Evolutionary conservation across 2,329 filamentous ascomycete genomes (phyloP), one percentile per base, ranked within the genome.

Genomic region (Trichoderma endophyticum): DNA sequence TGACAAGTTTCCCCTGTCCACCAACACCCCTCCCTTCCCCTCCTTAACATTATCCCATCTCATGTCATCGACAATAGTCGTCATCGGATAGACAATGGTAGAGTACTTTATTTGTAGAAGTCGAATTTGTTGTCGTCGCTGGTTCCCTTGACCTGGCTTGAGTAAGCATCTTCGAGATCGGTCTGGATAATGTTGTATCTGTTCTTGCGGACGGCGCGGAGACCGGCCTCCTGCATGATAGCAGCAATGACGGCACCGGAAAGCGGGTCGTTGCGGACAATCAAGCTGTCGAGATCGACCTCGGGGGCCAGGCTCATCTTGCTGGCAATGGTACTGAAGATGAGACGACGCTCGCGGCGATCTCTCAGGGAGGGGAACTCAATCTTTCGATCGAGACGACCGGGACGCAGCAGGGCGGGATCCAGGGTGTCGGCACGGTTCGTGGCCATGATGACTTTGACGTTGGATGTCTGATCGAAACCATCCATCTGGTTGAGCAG

Each of bases 391-490:
- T 99, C 96, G 72, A 99, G 88, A 86, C 96, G 94, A 76, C 96
- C 96, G 36, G 96, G 96, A 78, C 96, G 94, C 73, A 99, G 89
- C 74, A 99, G 88, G 56, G 96, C 96, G 18, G 96, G 96, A 81
- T 99, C 96, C 75, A 99, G 88, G 7, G 96, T 99, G 82, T 98
- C 96, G 76, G 96, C 95, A 81, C 96, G 92, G 86, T 99, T 99
- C 76, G 96, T 99, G 76, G 96, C 96, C 96, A 99, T 99, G 85
- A 99, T 99, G 81, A 99, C 96, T 86, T 99, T 99, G 84, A 99
- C 96, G 83, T 99, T 99, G 81, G 94, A 93, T 0, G 94, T 97
- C 84, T 99, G 96, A 82, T 99, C 96, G 86, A 99, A 99, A 75
- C 96, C 96, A 81, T 99, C 96, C 96, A 99, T 99, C 84, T 99